A percentile compares a stretch with the other conserved stretches of the same genome.
Evolutionary conservation across 805 yeast genomes (phyloP).

Genomic region (Brettanomyces anomalus): DNA sequence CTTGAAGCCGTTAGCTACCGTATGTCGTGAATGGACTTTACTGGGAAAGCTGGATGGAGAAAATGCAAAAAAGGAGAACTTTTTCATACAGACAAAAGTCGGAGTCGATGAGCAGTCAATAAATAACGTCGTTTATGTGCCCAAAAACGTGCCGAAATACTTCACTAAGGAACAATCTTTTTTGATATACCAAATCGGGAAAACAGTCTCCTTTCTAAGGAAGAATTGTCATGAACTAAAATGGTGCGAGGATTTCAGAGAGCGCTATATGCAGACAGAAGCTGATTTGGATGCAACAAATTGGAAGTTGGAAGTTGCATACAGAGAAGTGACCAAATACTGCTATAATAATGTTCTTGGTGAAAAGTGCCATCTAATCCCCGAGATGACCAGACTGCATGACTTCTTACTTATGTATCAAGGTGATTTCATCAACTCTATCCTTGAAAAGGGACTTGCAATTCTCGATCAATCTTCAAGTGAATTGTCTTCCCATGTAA

Average conservation of each 20-base stretch:
- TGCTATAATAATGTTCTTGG: constrained; percentile 39
- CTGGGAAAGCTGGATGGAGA: constrained; percentile 44
- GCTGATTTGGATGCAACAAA: constrained; percentile 5
- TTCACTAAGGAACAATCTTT: constrained; percentile 30
- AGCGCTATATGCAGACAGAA: constrained; percentile 2
- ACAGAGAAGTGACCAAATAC: constrained; percentile 43
- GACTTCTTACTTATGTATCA: constrained; percentile 60
- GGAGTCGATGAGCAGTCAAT: neutral
- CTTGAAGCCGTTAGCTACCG: constrained; percentile 50
- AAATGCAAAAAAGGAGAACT: constrained; percentile 45
- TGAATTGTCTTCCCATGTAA: constrained; percentile 53
- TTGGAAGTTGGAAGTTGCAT: constrained; percentile 29
- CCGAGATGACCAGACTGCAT: constrained; percentile 55
- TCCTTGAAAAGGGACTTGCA: constrained; percentile 46
- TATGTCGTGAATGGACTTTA: constrained; percentile 58
- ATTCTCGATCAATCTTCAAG: constrained; percentile 53
- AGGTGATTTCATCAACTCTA: constrained; percentile 72
- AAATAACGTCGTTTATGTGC: constrained; percentile 5
- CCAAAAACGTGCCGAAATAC: constrained; percentile 37
- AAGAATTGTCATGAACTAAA: constrained; percentile 56
- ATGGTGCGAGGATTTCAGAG: constrained; percentile 33
- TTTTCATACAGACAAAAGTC: constrained; percentile 35
- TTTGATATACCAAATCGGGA: constrained; percentile 60
- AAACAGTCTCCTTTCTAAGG: constrained; percentile 55
- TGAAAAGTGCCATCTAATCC: constrained; percentile 37